These are phyloP conservation scores for Pichia inconspicua DNA, from an alignment of 1,139 yeast genomes.

Conservation along the genomic window DNA sequence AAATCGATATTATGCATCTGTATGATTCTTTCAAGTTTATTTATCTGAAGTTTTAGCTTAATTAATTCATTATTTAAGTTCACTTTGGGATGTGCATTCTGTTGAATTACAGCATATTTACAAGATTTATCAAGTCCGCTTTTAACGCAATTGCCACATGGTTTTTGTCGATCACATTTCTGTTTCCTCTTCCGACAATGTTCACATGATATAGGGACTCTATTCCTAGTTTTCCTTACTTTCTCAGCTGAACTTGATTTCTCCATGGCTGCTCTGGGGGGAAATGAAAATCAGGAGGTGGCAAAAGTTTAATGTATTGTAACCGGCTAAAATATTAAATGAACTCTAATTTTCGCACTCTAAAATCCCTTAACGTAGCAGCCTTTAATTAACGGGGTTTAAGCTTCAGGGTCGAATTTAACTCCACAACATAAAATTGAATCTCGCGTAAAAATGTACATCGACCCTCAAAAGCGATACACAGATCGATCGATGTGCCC, in stretches of 20 bases:
- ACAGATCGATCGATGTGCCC: no score
- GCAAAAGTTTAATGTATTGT: no score
- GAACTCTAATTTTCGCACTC: no score
- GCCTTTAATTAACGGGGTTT: no score
- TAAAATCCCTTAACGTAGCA: no score
- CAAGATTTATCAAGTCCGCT: constrained; percentile 22
- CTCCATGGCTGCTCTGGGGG: no score
- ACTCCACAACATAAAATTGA: no score
- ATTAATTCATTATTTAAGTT: constrained; percentile 27
- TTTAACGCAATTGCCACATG: constrained; percentile 28
- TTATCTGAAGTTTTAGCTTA: constrained; percentile 25
- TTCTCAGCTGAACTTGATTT: constrained; percentile 3
- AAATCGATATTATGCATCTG: constrained; percentile 21
- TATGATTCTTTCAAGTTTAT: constrained; percentile 25
- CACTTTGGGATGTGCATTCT: constrained; percentile 15
- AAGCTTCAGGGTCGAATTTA: no score
- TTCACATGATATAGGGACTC: constrained; percentile 32
- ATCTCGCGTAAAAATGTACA: no score
- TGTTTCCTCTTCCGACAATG: constrained; percentile 30
- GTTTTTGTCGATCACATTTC: constrained; percentile 31
- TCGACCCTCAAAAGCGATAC: no score
- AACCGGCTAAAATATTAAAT: no score
- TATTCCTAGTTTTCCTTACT: constrained; percentile 28
- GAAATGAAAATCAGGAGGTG: no score
- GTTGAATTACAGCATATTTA: constrained; percentile 23